These are phyloP conservation scores for Pterocarpus santalinus DNA, from an alignment of 306 rosid species.

Conservation along the genomic window DNA sequence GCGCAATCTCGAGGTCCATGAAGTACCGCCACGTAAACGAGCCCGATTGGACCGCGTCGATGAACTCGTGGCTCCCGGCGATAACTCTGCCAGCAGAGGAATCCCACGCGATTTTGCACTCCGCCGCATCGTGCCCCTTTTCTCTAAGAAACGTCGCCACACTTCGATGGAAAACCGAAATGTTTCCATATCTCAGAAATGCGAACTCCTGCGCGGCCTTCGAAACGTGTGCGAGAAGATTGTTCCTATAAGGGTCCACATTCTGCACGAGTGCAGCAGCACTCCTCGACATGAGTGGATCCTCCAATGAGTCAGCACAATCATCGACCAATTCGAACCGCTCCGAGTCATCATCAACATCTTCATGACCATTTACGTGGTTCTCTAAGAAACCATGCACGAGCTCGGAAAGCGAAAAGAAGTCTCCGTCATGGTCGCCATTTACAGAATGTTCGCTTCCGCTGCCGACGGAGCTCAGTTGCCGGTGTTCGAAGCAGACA, in stretches of 20 bases:
- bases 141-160: constrained; percentile 64
- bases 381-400: constrained; percentile 64
- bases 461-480: constrained; percentile 52
- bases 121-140: constrained; percentile 70
- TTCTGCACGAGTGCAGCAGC: neutral
- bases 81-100: constrained; percentile 44
- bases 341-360: constrained; percentile 43
- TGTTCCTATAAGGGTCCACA: constrained; percentile 50
- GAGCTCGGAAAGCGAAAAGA: constrained; percentile 67
- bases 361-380: neutral
- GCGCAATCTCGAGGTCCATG: constrained; percentile 70
- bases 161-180: constrained; percentile 32
- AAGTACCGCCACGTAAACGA: constrained; percentile 53
- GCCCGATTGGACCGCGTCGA: constrained; percentile 57
- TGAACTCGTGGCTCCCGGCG: constrained; percentile 66
- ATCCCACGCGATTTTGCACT: constrained; percentile 65
- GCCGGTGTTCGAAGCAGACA: constrained; percentile 39
- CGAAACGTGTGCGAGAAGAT: constrained; percentile 53
- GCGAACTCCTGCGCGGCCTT: constrained; percentile 52
- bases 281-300: too few relatives aligned
- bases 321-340: constrained; percentile 48
- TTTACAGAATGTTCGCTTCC: constrained; percentile 60
- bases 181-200: constrained; percentile 29
- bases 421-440: constrained; percentile 28
- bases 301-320: too few relatives aligned